Conservation (phyloP, 2,329 filamentous ascomycete genomes). For the Chaetomiaceae sp. region DNA sequence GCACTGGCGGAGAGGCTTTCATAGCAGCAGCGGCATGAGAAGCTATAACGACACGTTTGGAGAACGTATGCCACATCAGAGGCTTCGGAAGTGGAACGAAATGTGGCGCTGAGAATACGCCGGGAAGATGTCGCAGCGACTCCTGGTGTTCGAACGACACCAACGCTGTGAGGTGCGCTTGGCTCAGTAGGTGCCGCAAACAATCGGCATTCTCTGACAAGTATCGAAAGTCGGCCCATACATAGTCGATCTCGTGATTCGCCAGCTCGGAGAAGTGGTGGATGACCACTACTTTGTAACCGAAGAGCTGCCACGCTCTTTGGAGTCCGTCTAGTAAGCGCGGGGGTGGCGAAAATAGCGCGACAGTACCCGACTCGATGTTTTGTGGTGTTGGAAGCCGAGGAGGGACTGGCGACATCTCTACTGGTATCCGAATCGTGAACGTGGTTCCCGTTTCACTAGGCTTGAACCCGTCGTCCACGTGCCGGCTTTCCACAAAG, state of each 20-base stretch:
- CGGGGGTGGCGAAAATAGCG: background rate
- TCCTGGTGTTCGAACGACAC: conserved; percentile 8
- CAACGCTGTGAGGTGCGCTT: conserved; percentile 3
- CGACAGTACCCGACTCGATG: background rate
- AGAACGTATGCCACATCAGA: conserved; percentile 5
- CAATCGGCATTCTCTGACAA: conserved; percentile 4
- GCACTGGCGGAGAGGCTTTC: background rate
- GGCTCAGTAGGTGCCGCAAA: conserved; percentile 3
- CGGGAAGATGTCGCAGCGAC: conserved; percentile 5
- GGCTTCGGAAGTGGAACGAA: conserved; percentile 6
- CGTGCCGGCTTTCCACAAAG: conserved; percentile 2
- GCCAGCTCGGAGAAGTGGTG: conserved; percentile 4
- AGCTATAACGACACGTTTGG: conserved; percentile 5
- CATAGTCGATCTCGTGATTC: conserved; percentile 3
- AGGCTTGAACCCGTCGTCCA: conserved; percentile 3
- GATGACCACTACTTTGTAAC: conserved; percentile 1
- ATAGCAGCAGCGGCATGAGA: conserved; percentile 1
- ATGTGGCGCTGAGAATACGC: conserved; percentile 4
- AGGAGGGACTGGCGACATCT: background rate
- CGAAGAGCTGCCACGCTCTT: conserved; percentile 5
- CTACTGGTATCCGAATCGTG: conserved; percentile 1
- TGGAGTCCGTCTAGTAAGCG: background rate
- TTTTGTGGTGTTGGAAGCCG: background rate
- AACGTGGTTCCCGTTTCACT: conserved; percentile 1
- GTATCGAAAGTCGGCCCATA: conserved; percentile 6